Base-by-base conservation (phyloP, 2,329 filamentous ascomycete genomes). In the Verticillium nonalfalfae region DNA sequence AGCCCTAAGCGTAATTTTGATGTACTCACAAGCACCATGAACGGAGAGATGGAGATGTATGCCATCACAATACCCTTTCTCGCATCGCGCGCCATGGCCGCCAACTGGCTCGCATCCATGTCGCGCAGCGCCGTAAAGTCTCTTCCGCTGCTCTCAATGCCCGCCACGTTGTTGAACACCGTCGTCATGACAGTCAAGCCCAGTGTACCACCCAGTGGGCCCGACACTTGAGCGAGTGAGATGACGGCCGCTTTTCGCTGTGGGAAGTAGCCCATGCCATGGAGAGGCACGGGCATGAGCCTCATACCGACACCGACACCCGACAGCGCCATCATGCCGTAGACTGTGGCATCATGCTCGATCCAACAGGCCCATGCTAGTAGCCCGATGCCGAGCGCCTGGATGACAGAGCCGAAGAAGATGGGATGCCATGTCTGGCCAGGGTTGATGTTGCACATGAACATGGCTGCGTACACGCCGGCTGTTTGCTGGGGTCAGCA, bases 121-220 rank as follows among this genome's bases (percentile, higher is more conserved):
- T 66, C 62, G 10, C 66, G 62, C 40, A 81, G 74, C 3, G 68
- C 67, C 13, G 72, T 66, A 1, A 83, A 72, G 45, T 71, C 75
- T 7, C 68, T 65, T 39, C 68, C 62, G 18, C 13, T 58, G 55
- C 54, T 59, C 21, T 61, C 59, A 31, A 68, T 62, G 1, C 70
- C 73, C 6, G 72, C 72, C 4, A 71, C 74, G 64, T 90, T 90
- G 68, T 89, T 88, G 71, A 90, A 90, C 1, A 90, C 86, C 9
- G 83, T 80, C 14, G 85, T 81, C 87, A 90, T 90, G 67, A 90
- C 79, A 0, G 87, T 88, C 56, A 90, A 76, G 0, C 82, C 83
- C 2, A 90, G 72, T 0, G 86, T 89, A 13, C 88, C 87, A 3
- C 88, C 87, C 31, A 90, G 82, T 0, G 85, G 84, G 15, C 83